Conservation (phyloP, 495 filamentous ascomycete genomes). For the Emericellopsis terricola region DNA sequence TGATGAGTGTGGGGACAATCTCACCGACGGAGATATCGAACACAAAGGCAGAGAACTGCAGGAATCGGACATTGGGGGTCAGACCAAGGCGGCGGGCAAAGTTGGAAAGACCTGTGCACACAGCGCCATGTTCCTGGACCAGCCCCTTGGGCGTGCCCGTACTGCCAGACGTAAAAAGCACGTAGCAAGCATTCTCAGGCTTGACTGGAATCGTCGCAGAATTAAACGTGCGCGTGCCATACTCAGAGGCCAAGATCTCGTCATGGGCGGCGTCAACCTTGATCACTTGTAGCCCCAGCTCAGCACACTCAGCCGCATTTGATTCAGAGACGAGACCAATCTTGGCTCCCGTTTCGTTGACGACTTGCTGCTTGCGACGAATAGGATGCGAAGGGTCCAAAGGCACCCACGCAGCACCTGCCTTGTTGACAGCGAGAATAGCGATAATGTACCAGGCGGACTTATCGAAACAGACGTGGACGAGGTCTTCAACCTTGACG, state of each 20-base stretch:
- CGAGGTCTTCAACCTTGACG: slow-evolving; percentile 20
- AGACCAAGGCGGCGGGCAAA: slow-evolving; percentile 19
- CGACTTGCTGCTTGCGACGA: slow-evolving; percentile 20
- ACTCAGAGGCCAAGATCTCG: no score
- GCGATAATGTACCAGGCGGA: slow-evolving; percentile 24
- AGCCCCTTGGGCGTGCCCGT: slow-evolving; percentile 31
- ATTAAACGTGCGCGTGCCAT: no score
- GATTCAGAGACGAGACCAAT: no score
- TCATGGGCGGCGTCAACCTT: no score
- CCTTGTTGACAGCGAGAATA: slow-evolving; percentile 27
- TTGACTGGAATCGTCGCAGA: no score
- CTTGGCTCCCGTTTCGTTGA: slow-evolving; percentile 5
- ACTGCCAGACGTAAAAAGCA: slow-evolving; percentile 32
- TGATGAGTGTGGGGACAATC: slow-evolving; percentile 42
- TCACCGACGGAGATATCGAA: slow-evolving; percentile 52
- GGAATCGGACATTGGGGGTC: slow-evolving; percentile 22
- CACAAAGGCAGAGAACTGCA: slow-evolving; percentile 52
- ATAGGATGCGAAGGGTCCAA: slow-evolving; percentile 3
- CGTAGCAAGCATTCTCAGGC: slow-evolving; percentile 13
- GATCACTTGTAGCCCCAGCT: no score
- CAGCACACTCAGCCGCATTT: no score
- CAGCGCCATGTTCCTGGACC: slow-evolving; percentile 19
- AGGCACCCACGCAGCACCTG: slow-evolving; percentile 1
- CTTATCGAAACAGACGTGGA: slow-evolving; percentile 28
- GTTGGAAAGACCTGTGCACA: slow-evolving; percentile 14